A percentile compares a stretch with the other conserved stretches of the same genome.
Evolutionary conservation across 2,329 filamentous ascomycete species (phyloP).

Genomic region (Dendrostoma leiphaemia): DNA sequence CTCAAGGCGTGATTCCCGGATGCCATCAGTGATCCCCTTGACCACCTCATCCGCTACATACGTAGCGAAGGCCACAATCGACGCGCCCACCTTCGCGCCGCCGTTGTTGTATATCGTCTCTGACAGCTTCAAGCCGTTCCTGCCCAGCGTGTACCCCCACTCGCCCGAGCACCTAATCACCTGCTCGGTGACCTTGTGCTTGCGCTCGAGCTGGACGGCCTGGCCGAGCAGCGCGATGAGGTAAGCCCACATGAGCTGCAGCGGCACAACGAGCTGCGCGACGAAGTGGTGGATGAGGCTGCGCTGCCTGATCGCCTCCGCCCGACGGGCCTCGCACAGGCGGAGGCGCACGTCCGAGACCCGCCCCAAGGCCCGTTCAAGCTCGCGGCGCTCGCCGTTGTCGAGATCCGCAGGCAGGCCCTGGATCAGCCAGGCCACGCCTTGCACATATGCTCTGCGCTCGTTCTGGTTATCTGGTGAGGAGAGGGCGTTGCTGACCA

Average conservation of each 20-base stretch:
- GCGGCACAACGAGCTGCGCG: constrained; percentile 53
- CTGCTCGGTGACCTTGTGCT: constrained; percentile 62
- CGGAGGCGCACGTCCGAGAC: constrained; percentile 30
- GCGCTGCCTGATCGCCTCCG: constrained; percentile 10
- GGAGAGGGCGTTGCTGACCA: constrained; percentile 13
- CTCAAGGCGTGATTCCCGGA: constrained; percentile 59
- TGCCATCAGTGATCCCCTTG: constrained; percentile 12
- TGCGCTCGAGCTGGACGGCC: constrained; percentile 62
- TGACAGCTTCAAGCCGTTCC: constrained; percentile 48
- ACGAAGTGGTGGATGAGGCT: constrained; percentile 58
- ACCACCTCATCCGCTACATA: constrained; percentile 65
- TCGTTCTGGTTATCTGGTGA: constrained; percentile 33
- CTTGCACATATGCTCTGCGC: constrained; percentile 63
- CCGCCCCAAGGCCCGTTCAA: constrained; percentile 51
- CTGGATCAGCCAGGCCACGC: constrained; percentile 61
- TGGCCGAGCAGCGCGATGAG: constrained; percentile 51
- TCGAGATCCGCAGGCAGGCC: constrained; percentile 59
- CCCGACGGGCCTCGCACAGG: neutral
- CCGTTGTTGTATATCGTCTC: constrained; percentile 58
- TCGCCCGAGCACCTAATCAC: constrained; percentile 50
- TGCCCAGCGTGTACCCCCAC: constrained; percentile 52
- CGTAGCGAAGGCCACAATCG: constrained; percentile 50
- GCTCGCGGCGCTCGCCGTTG: constrained; percentile 48
- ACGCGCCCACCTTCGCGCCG: constrained; percentile 62
- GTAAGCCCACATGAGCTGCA: constrained; percentile 62